phyloP scores from a whole-genome alignment of 768 basidiomycete genomes.

The Chalciporus chontae region DNA sequence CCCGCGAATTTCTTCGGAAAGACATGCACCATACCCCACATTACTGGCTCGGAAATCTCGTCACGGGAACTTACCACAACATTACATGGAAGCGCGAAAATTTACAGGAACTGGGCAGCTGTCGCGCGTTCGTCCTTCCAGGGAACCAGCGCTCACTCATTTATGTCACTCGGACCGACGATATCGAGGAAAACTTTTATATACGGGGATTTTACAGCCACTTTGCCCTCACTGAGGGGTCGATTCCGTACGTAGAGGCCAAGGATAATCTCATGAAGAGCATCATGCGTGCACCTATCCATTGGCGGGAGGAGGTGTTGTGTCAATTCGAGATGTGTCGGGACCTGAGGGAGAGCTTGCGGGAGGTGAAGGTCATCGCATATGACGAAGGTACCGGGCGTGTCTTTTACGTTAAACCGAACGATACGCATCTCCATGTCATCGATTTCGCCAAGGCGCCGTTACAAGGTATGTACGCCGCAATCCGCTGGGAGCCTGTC shows the following conservation, averaged over 20 bases:
- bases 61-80: slow-evolving; percentile 22
- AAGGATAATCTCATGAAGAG: slow-evolving; percentile 20
- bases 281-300: slow-evolving; percentile 18
- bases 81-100: slow-evolving; percentile 27
- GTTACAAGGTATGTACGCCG: slow-evolving; percentile 25
- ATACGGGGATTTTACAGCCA: slow-evolving; percentile 33
- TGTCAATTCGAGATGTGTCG: slow-evolving; percentile 22
- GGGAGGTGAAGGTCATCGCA: slow-evolving; percentile 43
- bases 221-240: slow-evolving; percentile 35
- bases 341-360: slow-evolving; percentile 17
- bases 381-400: slow-evolving; percentile 69
- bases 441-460: slow-evolving; percentile 46
- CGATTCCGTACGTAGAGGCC: slow-evolving; percentile 15
- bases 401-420: slow-evolving; percentile 47
- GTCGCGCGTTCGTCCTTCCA: slow-evolving; percentile 30
- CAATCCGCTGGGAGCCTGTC: slow-evolving; percentile 13
- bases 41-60: slow-evolving; percentile 27
- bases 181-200: slow-evolving; percentile 24
- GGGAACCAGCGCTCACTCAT: slow-evolving; percentile 33
- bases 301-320: slow-evolving; percentile 18
- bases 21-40: slow-evolving; percentile 25
- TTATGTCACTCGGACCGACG: slow-evolving; percentile 25
- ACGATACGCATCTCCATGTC: slow-evolving; percentile 40
- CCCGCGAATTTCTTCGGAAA: slow-evolving; percentile 19
- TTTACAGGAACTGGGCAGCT: slow-evolving; percentile 10